These are phyloP conservation scores for Fusarium brachygibbosum DNA, from an alignment of 2,329 filamentous ascomycete genomes.

Conservation along the genomic window DNA sequence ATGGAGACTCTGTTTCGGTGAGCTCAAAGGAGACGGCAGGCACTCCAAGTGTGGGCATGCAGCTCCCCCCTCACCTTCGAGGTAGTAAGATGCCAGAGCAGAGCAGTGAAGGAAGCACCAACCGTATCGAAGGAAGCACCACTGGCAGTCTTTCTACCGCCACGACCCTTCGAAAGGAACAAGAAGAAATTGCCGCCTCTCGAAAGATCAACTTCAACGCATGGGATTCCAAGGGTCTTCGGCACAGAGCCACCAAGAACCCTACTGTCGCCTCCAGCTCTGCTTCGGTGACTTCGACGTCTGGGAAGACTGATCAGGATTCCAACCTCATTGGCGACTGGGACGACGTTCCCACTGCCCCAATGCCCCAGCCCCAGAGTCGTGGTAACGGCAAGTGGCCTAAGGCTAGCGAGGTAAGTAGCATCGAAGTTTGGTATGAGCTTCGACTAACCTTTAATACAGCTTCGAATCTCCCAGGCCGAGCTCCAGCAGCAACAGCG, in stretches of 20 bases:
- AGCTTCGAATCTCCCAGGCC: conserved; percentile 38
- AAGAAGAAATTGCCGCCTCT: conserved; percentile 5
- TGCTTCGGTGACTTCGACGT: conserved; percentile 21
- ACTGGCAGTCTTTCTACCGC: conserved; percentile 50
- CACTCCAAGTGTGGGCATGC: neutral
- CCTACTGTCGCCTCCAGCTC: conserved; percentile 43
- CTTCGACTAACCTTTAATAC: neutral
- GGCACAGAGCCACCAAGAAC: conserved; percentile 42
- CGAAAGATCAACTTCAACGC: conserved; percentile 47
- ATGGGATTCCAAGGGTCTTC: conserved; percentile 50
- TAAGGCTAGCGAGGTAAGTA: conserved; percentile 42
- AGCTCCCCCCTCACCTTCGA: conserved; percentile 27
- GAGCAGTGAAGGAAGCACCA: neutral
- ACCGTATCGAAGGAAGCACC: neutral
- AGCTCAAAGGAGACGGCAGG: neutral
- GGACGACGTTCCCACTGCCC: conserved; percentile 2
- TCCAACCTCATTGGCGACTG: conserved; percentile 34
- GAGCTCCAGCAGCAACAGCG: conserved; percentile 40
- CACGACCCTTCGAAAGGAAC: conserved; percentile 46
- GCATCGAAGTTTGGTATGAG: neutral
- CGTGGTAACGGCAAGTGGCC: conserved; percentile 44
- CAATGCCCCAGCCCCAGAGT: neutral
- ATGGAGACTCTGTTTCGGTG: neutral
- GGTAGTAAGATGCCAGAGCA: neutral
- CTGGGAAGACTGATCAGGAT: conserved; percentile 7